phyloP scores from a whole-genome alignment of 1,284 basidiomycete genomes.

The Moesziomyces sp. region DNA sequence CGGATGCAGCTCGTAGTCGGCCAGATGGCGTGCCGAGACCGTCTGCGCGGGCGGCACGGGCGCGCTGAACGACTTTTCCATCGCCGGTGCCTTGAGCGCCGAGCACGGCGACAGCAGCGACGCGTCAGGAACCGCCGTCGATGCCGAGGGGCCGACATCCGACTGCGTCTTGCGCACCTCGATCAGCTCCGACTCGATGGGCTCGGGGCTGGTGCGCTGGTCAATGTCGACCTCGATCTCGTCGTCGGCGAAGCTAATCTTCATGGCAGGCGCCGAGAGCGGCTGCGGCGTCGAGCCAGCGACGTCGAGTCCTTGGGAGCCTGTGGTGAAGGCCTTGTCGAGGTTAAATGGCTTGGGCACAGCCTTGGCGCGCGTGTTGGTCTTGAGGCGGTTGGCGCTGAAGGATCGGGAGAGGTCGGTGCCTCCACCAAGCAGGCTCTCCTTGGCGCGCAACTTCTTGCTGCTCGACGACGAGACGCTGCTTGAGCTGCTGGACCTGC shows the following conservation, averaged over 20 bases:
- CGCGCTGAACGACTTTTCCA: conserved; percentile 58
- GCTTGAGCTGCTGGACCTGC: conserved; percentile 43
- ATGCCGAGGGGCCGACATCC: conserved; percentile 10
- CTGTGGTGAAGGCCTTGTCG: conserved; percentile 30
- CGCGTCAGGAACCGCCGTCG: conserved; percentile 18
- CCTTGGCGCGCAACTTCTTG: conserved; percentile 44
- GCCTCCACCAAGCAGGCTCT: conserved; percentile 43
- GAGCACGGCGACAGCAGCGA: conserved; percentile 37
- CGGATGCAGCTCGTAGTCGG: conserved; percentile 73
- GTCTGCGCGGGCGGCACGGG: conserved; percentile 49
- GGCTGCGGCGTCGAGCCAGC: conserved; percentile 24
- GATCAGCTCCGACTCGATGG: conserved; percentile 15
- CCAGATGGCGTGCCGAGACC: conserved; percentile 51
- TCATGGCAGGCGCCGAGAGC: conserved; percentile 46
- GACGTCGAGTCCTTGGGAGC: conserved; percentile 15
- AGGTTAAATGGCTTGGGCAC: conserved; percentile 51
- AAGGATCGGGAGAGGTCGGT: conserved; percentile 44
- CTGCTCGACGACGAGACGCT: conserved; percentile 39
- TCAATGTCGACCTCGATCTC: conserved; percentile 35
- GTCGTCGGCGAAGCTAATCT: conserved; percentile 45
- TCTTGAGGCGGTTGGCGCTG: conserved; percentile 47
- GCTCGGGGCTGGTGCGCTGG: conserved; percentile 32
- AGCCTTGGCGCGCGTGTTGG: conserved; percentile 34
- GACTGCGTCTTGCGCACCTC: conserved; percentile 16
- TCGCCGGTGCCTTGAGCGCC: conserved; percentile 61